Evolutionary conservation across 257 asterid species (phyloP).

Genomic region (Solanum appendiculatum): DNA sequence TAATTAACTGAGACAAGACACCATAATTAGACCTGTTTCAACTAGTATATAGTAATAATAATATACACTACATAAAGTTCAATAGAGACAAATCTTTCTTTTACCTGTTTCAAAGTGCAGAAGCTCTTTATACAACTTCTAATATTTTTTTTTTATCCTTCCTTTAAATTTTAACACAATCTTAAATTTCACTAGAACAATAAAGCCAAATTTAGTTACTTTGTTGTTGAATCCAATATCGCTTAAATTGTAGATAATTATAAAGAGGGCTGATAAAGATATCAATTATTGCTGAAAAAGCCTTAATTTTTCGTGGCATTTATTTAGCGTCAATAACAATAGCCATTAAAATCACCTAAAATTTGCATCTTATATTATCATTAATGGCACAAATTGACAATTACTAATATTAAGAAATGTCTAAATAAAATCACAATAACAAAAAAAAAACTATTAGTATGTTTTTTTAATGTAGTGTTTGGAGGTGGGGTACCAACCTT

Average conservation of each 20-base stretch:
- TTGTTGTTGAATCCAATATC: too few relatives aligned
- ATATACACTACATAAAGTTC: background rate
- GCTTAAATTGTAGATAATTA: background rate
- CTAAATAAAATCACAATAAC: too few relatives aligned
- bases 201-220: too few relatives aligned
- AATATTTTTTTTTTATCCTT: too few relatives aligned
- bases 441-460: too few relatives aligned
- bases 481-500: background rate
- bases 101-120: background rate
- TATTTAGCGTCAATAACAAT: background rate
- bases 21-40: background rate
- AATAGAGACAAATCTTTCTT: background rate
- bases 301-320: too few relatives aligned
- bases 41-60: background rate
- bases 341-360: background rate
- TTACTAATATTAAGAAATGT: too few relatives aligned
- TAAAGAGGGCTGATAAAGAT: background rate
- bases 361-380: background rate
- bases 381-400: background rate
- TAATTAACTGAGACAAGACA: background rate
- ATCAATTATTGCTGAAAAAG: too few relatives aligned
- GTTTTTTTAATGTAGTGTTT: background rate
- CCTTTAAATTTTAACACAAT: too few relatives aligned
- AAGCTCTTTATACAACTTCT: background rate
- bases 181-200: too few relatives aligned